Conservation (phyloP, 2,329 filamentous ascomycete genomes). For the Diaporthe ampelina region DNA sequence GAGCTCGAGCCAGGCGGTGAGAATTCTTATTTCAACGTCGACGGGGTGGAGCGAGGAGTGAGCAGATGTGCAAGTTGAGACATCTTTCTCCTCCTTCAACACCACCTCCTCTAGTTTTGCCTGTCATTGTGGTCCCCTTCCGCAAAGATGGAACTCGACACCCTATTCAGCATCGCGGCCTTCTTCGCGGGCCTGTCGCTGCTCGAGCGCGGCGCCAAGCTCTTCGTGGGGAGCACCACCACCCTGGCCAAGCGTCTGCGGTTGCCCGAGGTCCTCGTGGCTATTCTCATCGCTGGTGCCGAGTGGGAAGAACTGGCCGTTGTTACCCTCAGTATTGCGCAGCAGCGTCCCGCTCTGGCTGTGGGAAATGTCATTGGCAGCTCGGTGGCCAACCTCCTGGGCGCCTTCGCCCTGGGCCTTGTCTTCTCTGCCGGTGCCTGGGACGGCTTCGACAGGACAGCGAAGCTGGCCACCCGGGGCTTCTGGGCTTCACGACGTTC, state of each 20-base stretch:
- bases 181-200: conserved; percentile 62
- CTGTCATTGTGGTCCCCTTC: neutral
- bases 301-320: conserved; percentile 71
- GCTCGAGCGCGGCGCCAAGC: conserved; percentile 65
- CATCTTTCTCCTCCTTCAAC: conserved; percentile 6
- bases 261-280: conserved; percentile 62
- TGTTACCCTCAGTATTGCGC: conserved; percentile 61
- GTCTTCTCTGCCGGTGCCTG: conserved; percentile 52
- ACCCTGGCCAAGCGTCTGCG: conserved; percentile 59
- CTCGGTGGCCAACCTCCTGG: conserved; percentile 67
- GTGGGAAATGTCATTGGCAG: conserved; percentile 69
- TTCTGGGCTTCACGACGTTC: conserved; percentile 59
- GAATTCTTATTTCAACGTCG: conserved; percentile 33
- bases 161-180: conserved; percentile 55
- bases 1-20: conserved; percentile 36
- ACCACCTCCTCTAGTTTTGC: neutral
- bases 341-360: conserved; percentile 61
- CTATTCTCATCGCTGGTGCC: conserved; percentile 65
- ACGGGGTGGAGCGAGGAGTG: neutral
- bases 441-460: conserved; percentile 60
- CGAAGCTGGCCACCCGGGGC: conserved; percentile 61
- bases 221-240: conserved; percentile 65
- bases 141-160: conserved; percentile 35
- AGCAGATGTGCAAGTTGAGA: conserved; percentile 7
- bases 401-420: conserved; percentile 67